Conservation (phyloP, 257 asterid species). For the Salvia splendens region DNA sequence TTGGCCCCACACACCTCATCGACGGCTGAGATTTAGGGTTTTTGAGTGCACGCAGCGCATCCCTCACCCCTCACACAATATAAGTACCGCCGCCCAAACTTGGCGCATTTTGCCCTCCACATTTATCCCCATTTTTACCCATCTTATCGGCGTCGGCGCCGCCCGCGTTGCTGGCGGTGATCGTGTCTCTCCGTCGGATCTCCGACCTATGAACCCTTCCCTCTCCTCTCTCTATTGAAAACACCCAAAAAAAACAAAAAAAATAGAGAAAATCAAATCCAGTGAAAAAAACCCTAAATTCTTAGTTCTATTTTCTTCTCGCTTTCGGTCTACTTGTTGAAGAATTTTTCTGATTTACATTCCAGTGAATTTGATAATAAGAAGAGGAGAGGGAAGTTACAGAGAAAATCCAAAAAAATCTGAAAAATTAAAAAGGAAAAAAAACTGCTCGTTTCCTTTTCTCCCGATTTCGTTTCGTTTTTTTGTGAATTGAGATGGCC, state of each 20-base stretch:
- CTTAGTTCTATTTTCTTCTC: constrained; percentile 37
- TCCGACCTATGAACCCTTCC: constrained; percentile 54
- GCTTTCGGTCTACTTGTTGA: constrained; percentile 28
- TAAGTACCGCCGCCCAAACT: constrained; percentile 21
- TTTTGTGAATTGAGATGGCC: constrained; percentile 55
- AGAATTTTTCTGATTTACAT: constrained; percentile 18
- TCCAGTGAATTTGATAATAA: constrained; percentile 48
- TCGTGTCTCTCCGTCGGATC: constrained; percentile 38
- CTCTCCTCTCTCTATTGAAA: constrained; percentile 55
- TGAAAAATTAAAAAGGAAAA: constrained; percentile 38
- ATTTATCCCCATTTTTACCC: neutral
- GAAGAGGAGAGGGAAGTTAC: constrained; percentile 91
- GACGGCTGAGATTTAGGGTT: constrained; percentile 47
- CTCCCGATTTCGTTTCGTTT: neutral
- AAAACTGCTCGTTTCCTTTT: neutral
- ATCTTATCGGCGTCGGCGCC: constrained; percentile 52
- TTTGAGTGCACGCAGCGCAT: constrained; percentile 33
- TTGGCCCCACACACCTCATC: constrained; percentile 34
- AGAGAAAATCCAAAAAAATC: constrained; percentile 41
- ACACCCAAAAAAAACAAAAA: constrained; percentile 28
- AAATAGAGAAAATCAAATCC: constrained; percentile 33
- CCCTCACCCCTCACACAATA: constrained; percentile 18
- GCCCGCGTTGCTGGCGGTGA: constrained; percentile 50
- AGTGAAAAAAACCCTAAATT: constrained; percentile 33
- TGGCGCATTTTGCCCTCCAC: constrained; percentile 21